These are phyloP conservation scores for Amanita rimosa DNA, from an alignment of 768 basidiomycete species.

Conservation along the genomic window DNA sequence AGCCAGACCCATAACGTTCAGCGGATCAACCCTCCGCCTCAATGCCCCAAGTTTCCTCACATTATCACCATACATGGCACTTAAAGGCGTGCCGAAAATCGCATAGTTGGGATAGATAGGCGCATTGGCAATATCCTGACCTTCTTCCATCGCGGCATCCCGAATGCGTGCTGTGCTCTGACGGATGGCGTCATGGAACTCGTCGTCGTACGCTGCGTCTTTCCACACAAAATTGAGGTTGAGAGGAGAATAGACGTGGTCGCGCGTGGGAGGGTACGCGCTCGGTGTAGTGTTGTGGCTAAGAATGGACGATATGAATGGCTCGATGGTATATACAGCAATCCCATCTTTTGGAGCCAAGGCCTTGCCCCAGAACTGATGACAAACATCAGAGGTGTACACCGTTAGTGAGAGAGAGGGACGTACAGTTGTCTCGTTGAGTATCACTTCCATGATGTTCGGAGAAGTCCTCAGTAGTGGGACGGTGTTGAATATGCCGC, in stretches of 20 bases:
- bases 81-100: constrained; percentile 27
- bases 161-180: constrained; percentile 24
- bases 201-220: constrained; percentile 9
- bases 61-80: constrained; percentile 30
- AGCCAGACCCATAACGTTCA: constrained; percentile 37
- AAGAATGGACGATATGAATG: background rate
- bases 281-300: background rate
- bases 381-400: background rate
- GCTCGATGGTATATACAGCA: background rate
- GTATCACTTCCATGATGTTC: constrained; percentile 18
- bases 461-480: constrained; percentile 20
- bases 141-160: constrained; percentile 19
- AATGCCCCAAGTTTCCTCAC: constrained; percentile 21
- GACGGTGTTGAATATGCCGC: constrained; percentile 23
- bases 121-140: constrained; percentile 23
- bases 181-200: constrained; percentile 23
- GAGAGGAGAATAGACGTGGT: constrained; percentile 15
- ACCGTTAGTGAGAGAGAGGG: too few relatives aligned
- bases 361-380: background rate
- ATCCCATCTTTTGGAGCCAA: background rate
- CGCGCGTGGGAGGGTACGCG: constrained; percentile 7
- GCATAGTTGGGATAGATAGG: constrained; percentile 30
- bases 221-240: constrained; percentile 17
- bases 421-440: constrained; percentile 25
- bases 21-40: constrained; percentile 30